Base-by-base conservation (phyloP, 2,329 filamentous ascomycete species). In the Pseudocercospora pini-densiflorae region DNA sequence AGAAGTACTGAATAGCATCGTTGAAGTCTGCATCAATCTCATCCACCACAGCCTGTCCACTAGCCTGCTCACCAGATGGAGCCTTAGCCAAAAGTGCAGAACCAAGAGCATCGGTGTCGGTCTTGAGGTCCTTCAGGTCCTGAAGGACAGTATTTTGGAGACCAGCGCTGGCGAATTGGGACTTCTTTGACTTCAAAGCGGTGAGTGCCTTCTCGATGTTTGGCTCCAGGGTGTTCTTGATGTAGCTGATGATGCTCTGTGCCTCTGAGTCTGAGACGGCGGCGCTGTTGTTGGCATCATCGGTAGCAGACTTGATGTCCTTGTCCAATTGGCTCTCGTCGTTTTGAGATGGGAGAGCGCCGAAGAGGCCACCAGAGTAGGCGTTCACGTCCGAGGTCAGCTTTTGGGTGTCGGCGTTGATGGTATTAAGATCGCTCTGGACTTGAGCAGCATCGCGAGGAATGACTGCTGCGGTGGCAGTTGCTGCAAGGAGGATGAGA, bases 11-110 rank as follows among this genome's bases (percentile, higher is more conserved):
- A 29, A 68, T 68, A 29, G 61, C 63, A 31, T 53, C 21, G 23
- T 63, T 33, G 43, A 68, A 31, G 73, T 83, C 21, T 72, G 80
- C 47, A 79, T 85, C 23, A 81, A 88, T 65, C 62, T 68, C 64
- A 45, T 57, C 40, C 29, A 67, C 60, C 21, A 66, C 68, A n/a
- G 70, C 66, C 27, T 70, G 47, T 16, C 60, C 68, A 57, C 55
- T 36, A 23, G 40, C 36, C 62, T 68, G 63, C 62, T 68, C 63
- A 29, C 43, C 61, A 29, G 55, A n/a, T 5, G 68, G 67, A 51
- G 67, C 60, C 62, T 68, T 67, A 31, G 49, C 45, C 21, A 68
- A 24, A 19, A 69, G 63, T 21, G 65, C 62, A 8, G 36, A 24
- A 21, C 64, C 70, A 16, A 68, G 59, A 19, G 49, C 45, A 55